Evolutionary conservation across 2,329 filamentous ascomycete species (phyloP).

Genomic region (Harringtonia aguacate): DNA sequence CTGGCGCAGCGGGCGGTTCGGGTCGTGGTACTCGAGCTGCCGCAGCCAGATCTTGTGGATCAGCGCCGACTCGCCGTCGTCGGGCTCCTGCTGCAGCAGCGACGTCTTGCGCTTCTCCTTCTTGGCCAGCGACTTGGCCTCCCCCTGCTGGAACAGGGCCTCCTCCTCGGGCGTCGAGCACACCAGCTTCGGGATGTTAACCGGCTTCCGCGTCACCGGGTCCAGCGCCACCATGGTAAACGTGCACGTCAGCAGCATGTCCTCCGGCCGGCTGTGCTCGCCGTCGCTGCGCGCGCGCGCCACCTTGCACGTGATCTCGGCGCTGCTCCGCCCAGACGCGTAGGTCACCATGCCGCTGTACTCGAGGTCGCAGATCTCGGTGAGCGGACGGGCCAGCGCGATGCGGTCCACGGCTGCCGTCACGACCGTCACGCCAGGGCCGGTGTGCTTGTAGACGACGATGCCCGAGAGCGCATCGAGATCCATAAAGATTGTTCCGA

Average conservation of each 20-base stretch:
- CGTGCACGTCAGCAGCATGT: constrained; percentile 35
- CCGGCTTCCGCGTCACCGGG: constrained; percentile 53
- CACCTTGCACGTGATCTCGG: constrained; percentile 66
- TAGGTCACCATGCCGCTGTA: constrained; percentile 54
- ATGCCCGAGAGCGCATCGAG: constrained; percentile 68
- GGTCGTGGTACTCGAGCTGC: constrained; percentile 34
- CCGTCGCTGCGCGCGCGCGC: constrained; percentile 54
- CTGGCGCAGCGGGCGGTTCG: constrained; percentile 19
- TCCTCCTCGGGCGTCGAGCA: constrained; percentile 54
- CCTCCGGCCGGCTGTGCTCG: constrained; percentile 34
- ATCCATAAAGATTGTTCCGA: constrained; percentile 71
- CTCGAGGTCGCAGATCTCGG: constrained; percentile 69
- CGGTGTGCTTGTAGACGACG: constrained; percentile 58
- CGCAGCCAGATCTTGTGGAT: constrained; percentile 66
- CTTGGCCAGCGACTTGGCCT: constrained; percentile 33
- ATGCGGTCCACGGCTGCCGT: constrained; percentile 40
- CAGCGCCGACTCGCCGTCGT: constrained; percentile 59
- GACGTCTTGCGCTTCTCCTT: constrained; percentile 33
- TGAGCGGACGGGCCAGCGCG: constrained; percentile 56
- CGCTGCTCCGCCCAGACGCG: constrained; percentile 60
- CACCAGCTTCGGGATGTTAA: constrained; percentile 45
- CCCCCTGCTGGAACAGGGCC: constrained; percentile 37
- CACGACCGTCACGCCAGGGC: constrained; percentile 42
- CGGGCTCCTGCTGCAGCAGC: constrained; percentile 55
- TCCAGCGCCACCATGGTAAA: constrained; percentile 72